Percentiles rank a stretch among this genome's conserved stretches.
Evolutionary conservation across 164 flowering plant genomes (phyloP).

Genomic region (Magnolia sinica): DNA sequence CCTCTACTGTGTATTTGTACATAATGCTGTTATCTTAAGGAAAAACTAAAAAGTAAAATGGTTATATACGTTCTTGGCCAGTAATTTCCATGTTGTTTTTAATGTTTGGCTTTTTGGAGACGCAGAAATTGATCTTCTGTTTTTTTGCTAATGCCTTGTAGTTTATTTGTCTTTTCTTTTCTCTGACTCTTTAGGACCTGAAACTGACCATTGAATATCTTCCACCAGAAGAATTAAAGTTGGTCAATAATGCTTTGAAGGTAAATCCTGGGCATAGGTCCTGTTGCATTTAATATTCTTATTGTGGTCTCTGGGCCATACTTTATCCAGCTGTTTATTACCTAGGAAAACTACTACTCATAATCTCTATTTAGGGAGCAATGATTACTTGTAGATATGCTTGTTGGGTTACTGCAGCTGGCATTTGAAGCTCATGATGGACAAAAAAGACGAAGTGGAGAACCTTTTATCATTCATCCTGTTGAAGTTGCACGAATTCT

Average conservation of each 20-base stretch:
- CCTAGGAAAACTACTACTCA: background rate
- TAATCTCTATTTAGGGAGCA: background rate
- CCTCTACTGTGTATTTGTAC: background rate
- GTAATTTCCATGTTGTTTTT: background rate
- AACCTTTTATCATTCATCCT: slow-evolving; percentile 97
- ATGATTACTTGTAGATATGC: slow-evolving; percentile 8
- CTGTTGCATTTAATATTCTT: background rate
- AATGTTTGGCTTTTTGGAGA: background rate
- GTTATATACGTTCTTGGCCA: background rate
- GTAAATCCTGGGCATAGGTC: slow-evolving; percentile 31
- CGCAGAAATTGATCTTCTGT: background rate
- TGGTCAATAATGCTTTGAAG: slow-evolving; percentile 73
- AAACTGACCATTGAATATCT: slow-evolving; percentile 78
- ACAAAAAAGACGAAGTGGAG: slow-evolving; percentile 97
- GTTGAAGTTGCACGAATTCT: slow-evolving; percentile 98
- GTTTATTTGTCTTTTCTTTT: background rate
- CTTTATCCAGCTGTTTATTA: background rate
- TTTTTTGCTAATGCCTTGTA: background rate
- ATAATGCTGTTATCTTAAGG: background rate
- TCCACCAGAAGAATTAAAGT: slow-evolving; percentile 55
- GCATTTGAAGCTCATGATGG: slow-evolving; percentile 99
- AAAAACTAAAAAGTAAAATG: background rate
- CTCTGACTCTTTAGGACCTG: slow-evolving; percentile 55
- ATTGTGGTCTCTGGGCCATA: background rate
- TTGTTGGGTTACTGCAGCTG: slow-evolving; percentile 47